Percentiles rank a stretch among this genome's conserved stretches.
phyloP scores from a whole-genome alignment of 495 filamentous ascomycete genomes.

The Aspergillus ostianus region DNA sequence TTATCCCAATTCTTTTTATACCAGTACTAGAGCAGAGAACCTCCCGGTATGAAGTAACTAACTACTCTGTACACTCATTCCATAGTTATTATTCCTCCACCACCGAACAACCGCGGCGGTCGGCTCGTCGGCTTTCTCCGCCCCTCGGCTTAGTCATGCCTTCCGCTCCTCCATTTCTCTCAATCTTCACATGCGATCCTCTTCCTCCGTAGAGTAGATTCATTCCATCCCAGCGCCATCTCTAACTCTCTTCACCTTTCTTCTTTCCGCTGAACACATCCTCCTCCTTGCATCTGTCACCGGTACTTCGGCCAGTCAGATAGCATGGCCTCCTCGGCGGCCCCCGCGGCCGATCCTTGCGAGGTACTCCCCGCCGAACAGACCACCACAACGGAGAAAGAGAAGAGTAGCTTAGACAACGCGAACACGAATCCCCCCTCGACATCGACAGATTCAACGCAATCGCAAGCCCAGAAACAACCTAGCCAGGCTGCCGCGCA shows the following conservation, averaged over 20 bases:
- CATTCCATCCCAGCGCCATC: neutral
- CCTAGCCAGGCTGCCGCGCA: neutral
- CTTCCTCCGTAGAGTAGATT: neutral
- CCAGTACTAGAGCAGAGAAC: too few species aligned
- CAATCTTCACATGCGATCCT: neutral
- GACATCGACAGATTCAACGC: slow-evolving; percentile 3
- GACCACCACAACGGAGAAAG: slow-evolving; percentile 5
- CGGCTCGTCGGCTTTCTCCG: neutral
- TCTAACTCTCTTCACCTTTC: neutral
- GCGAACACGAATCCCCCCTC: slow-evolving; percentile 10
- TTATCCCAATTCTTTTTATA: too few species aligned
- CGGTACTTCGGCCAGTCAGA: neutral
- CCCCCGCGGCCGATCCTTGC: slow-evolving; percentile 12
- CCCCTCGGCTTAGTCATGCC: neutral
- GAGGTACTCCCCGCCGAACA: slow-evolving; percentile 3
- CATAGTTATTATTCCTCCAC: too few species aligned
- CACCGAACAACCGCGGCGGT: neutral
- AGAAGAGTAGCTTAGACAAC: neutral
- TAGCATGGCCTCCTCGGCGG: slow-evolving; percentile 19
- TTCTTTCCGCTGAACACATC: too few species aligned
- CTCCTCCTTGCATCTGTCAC: too few species aligned
- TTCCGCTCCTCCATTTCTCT: neutral
- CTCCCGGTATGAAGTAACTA: too few species aligned
- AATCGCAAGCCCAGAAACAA: slow-evolving; percentile 6
- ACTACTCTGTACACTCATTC: too few species aligned